Evolutionary conservation across 2,329 filamentous ascomycete species (phyloP).

Genomic region (Aureobasidium leucospermi): DNA sequence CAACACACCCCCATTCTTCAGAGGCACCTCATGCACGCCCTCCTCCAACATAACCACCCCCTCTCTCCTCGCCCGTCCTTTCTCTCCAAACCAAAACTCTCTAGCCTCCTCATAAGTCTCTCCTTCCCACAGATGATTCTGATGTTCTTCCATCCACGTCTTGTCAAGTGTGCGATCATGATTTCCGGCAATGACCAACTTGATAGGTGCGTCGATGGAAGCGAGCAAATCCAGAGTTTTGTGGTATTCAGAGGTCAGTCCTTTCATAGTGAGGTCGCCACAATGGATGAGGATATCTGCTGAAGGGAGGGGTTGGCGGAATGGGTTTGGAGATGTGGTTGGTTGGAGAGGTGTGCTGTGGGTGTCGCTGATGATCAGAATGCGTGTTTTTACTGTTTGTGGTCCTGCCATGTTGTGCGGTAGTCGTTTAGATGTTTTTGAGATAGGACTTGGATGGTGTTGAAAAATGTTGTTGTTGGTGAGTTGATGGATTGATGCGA

Average conservation of each 20-base stretch:
- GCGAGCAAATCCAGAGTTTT: constrained; percentile 41
- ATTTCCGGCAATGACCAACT: constrained; percentile 57
- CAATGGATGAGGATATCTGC: constrained; percentile 51
- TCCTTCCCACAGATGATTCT: constrained; percentile 18
- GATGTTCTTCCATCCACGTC: constrained; percentile 23
- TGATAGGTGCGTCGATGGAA: constrained; percentile 46
- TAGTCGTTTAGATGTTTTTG: neutral
- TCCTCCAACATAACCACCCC: constrained; percentile 39
- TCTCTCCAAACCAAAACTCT: constrained; percentile 40
- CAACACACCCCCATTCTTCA: constrained; percentile 44
- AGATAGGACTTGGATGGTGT: neutral
- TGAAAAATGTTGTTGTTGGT: neutral
- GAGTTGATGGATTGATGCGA: neutral
- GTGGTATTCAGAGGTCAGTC: constrained; percentile 41
- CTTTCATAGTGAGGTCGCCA: constrained; percentile 51
- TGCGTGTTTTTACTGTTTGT: constrained; percentile 30
- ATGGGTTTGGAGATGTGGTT: constrained; percentile 12
- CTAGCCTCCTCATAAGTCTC: constrained; percentile 24
- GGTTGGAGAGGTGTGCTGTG: constrained; percentile 24
- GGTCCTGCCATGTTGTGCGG: neutral
- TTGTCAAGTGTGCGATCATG: constrained; percentile 54
- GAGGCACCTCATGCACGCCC: constrained; percentile 39
- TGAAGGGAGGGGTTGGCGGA: constrained; percentile 37
- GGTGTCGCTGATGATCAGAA: constrained; percentile 41
- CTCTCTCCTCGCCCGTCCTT: constrained; percentile 17